Conservation (phyloP, 2,329 filamentous ascomycete genomes). For the Cordyceps militaris region DNA sequence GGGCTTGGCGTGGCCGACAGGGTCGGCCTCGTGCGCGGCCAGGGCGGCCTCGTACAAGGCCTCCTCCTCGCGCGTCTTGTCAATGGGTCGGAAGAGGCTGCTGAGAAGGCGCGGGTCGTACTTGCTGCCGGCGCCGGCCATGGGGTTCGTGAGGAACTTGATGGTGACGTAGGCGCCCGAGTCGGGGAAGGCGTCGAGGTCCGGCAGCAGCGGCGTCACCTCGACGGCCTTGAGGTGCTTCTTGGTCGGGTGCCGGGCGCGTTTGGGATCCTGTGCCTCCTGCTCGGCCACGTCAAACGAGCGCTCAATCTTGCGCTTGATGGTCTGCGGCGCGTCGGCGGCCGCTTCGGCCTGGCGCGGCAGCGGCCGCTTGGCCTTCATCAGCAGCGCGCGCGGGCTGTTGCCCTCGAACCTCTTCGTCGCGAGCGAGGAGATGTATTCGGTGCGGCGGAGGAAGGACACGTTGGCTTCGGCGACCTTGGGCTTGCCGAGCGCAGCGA, state of each 20-base stretch:
- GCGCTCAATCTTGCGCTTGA: constrained; percentile 60
- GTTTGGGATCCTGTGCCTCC: constrained; percentile 46
- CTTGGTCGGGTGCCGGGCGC: constrained; percentile 53
- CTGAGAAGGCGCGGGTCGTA: constrained; percentile 57
- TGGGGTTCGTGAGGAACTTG: constrained; percentile 61
- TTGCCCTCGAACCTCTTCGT: constrained; percentile 43
- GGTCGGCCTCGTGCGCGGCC: constrained; percentile 51
- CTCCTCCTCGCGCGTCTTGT: constrained; percentile 48
- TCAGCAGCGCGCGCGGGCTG: constrained; percentile 32
- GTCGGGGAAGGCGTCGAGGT: constrained; percentile 63
- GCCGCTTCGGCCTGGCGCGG: constrained; percentile 51
- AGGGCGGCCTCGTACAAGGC: constrained; percentile 42
- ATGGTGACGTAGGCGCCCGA: constrained; percentile 62
- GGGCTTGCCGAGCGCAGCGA: constrained; percentile 78
- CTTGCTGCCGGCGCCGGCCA: constrained; percentile 38
- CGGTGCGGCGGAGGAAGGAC: constrained; percentile 90
- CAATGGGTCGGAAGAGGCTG: constrained; percentile 54
- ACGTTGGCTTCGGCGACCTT: constrained; percentile 70
- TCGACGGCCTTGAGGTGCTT: constrained; percentile 51
- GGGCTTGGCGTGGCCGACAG: constrained; percentile 47
- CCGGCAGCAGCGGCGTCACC: constrained; percentile 55
- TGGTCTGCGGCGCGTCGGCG: constrained; percentile 56
- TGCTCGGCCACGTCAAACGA: constrained; percentile 49
- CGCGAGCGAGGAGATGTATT: constrained; percentile 72
- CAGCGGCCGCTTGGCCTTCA: constrained; percentile 26